phyloP scores from a whole-genome alignment of 2,329 filamentous ascomycete species.

The Colletotrichum tamarilloi region DNA sequence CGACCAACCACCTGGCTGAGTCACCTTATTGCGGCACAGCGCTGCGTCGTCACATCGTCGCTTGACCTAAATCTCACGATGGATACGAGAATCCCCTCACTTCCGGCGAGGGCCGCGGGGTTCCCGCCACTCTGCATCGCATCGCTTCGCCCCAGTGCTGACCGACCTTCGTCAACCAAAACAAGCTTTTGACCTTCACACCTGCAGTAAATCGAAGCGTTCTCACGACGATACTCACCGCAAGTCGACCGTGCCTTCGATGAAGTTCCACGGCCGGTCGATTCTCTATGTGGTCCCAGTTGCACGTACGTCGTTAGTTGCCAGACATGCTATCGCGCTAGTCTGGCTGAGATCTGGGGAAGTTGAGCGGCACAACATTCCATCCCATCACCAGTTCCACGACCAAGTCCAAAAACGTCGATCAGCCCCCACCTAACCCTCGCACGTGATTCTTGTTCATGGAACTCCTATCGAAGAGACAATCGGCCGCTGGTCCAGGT shows the following conservation, averaged over 20 bases:
- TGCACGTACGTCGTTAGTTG: neutral
- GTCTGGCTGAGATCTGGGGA: neutral
- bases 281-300: too few relatives aligned
- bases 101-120: constrained; percentile 12
- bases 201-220: neutral
- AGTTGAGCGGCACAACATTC: neutral
- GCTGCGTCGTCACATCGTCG: constrained; percentile 19
- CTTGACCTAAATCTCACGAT: constrained; percentile 14
- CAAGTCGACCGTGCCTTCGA: neutral
- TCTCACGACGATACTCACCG: neutral
- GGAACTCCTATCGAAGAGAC: neutral
- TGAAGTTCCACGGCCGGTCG: neutral
- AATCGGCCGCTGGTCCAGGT: neutral
- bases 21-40: constrained; percentile 1
- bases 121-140: constrained; percentile 3
- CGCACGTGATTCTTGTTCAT: neutral
- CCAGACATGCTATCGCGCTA: neutral
- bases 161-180: neutral
- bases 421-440: neutral
- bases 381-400: neutral
- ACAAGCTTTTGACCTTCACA: constrained; percentile 12
- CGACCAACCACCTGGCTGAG: constrained; percentile 4
- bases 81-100: constrained; percentile 11
- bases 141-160: constrained; percentile 4
- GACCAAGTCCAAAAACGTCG: too few relatives aligned